phyloP scores from a whole-genome alignment of 73 alveolate genomes.

The Paramecium sonneborni region DNA sequence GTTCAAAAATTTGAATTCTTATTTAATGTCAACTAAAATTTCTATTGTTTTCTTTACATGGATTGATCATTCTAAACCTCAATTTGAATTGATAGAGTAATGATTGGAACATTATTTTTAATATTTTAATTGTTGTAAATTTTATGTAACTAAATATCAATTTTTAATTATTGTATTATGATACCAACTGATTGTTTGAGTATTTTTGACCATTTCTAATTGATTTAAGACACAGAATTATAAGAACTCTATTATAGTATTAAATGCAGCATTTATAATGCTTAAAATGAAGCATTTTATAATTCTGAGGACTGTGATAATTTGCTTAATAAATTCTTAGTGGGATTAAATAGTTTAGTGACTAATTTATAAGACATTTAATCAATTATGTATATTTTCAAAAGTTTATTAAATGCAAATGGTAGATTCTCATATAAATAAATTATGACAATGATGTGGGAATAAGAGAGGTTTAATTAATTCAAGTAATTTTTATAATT shows the following conservation, averaged over 20 bases:
- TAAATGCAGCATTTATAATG: background rate
- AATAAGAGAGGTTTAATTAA: background rate
- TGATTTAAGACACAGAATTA: background rate
- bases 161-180: too few relatives aligned
- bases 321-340: background rate
- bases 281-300: conserved; percentile 9
- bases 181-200: background rate
- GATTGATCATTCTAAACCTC: background rate
- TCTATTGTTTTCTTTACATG: background rate
- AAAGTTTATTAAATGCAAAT: background rate
- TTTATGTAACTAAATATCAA: too few relatives aligned
- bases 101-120: background rate
- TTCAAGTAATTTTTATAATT: background rate
- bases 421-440: background rate
- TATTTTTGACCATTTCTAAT: background rate
- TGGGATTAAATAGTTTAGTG: background rate
- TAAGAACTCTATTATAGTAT: background rate
- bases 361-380: background rate
- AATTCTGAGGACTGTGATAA: background rate
- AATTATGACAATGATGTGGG: conserved; percentile 24
- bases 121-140: too few relatives aligned
- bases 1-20: background rate
- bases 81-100: background rate
- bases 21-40: background rate
- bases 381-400: background rate